Base-by-base conservation (phyloP, 805 yeast genomes). In the Candida stauntonica region DNA sequence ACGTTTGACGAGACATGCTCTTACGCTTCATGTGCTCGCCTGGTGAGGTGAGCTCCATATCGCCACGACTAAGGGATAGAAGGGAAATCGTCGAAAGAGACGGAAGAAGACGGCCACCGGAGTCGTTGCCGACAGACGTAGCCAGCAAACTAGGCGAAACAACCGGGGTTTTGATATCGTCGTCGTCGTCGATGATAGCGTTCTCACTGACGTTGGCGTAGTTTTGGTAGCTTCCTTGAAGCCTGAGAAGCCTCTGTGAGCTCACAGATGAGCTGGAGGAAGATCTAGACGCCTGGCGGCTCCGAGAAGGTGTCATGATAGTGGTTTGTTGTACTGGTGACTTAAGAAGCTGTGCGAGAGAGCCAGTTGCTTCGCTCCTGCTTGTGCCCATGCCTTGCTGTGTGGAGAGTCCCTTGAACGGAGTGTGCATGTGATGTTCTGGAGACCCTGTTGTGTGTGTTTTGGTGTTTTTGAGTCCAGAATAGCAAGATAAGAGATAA, bases 81-180 rank as follows among this genome's bases (percentile, higher is more conserved):
- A 54, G 32, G 1, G 59, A 54, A 2, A 54, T 54, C 9, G 57
- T 51, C 4, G 52, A 47, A 4, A 51, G 32, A 8, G 47, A 44
- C 3, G 52, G 52, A 1, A 52, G 33, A 17, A 54, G 29, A 12
- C 32, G 36, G 8, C 48, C 46, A 7, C 29, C 21, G 3, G 29
- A 17, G 27, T 44, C 37, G 16, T 41, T 39, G 3, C 42, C 56
- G 3, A 38, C 46, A 0, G 55, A 49, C 2, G 57, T 52, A 0
- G 58, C 57, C n/a, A 50, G 14, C 13, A 51, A 32, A 11, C 37
- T 45, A 6, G 59, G 59, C 2, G 57, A 51, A 2, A 38, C 46
- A 5, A 47, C n/a, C 8, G 38, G 30, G 5, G 38, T 21, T 5
- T n/a, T n/a, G n/a, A 34, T n/a, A 12, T 29, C 33, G 17, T 43